These are phyloP conservation scores for Camptophora hylomeconis DNA, from an alignment of 2,329 filamentous ascomycete genomes.

Conservation along the genomic window DNA sequence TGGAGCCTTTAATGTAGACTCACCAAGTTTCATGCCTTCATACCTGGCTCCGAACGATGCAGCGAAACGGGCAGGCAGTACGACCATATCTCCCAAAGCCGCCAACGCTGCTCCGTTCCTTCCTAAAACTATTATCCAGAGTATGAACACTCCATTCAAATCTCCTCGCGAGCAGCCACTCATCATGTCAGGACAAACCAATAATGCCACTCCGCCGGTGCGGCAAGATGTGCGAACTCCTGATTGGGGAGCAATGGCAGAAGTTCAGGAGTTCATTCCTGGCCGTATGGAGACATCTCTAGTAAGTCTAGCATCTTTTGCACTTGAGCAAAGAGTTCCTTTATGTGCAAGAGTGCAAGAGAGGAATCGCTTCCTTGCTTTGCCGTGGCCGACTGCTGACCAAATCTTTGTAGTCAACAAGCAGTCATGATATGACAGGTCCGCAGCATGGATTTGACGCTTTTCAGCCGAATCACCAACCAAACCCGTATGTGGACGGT, in stretches of 20 bases:
- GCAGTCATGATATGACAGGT: too few species aligned
- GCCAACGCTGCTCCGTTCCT: conserved; percentile 62
- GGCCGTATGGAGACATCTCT: conserved; percentile 39
- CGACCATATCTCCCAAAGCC: conserved; percentile 65
- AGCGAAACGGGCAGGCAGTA: conserved; percentile 13
- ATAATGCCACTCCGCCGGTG: conserved; percentile 27
- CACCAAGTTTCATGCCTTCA: conserved; percentile 80
- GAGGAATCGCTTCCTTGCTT: too few species aligned
- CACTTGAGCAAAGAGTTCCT: too few species aligned
- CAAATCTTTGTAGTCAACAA: too few species aligned
- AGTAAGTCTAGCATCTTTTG: too few species aligned
- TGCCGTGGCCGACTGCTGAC: too few species aligned
- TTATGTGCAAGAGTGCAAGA: too few species aligned
- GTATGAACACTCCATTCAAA: conserved; percentile 19
- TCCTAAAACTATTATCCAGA: conserved; percentile 28
- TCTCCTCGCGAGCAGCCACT: conserved; percentile 6
- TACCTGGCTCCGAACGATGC: conserved; percentile 34
- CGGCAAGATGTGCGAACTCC: conserved; percentile 28
- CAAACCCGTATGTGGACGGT: conserved; percentile 66
- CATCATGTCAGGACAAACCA: conserved; percentile 23
- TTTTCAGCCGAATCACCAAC: conserved; percentile 25
- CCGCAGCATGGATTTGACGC: conserved; percentile 12
- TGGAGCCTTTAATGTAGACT: conserved; percentile 92
- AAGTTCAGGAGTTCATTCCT: conserved; percentile 39
- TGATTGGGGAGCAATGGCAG: conserved; percentile 32